phyloP scores from a whole-genome alignment of 148 eudicot species.

The Spergularia marina region DNA sequence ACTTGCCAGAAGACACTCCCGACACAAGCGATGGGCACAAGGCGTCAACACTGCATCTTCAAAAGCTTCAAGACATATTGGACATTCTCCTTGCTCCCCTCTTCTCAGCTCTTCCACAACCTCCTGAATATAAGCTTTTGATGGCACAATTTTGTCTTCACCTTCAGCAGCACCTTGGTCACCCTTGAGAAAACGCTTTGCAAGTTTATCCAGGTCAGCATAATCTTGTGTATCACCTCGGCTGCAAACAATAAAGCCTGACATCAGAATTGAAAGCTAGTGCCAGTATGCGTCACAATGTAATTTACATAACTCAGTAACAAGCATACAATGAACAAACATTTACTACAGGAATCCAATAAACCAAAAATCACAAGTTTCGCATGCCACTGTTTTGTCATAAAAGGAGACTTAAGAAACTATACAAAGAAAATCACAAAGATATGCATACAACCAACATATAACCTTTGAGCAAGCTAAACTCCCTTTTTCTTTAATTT shows the following conservation, averaged over 20 bases:
- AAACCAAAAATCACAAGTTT: background rate
- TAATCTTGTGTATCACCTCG: constrained; percentile 97
- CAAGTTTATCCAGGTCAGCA: constrained; percentile 90
- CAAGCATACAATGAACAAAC: background rate
- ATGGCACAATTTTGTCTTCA: constrained; percentile 57
- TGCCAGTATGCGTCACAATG: constrained; percentile 2
- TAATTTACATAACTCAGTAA: background rate
- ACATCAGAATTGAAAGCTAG: constrained; percentile 21
- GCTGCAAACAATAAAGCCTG: constrained; percentile 41
- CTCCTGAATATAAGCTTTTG: constrained; percentile 86
- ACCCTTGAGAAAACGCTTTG: constrained; percentile 79
- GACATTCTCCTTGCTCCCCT: constrained; percentile 98
- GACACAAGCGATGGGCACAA: constrained; percentile 94
- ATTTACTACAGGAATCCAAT: background rate
- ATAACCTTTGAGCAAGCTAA: background rate
- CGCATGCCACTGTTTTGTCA: background rate
- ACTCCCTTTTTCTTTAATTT: background rate
- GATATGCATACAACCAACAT: background rate
- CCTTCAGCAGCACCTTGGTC: constrained; percentile 53
- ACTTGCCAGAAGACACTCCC: constrained; percentile 94
- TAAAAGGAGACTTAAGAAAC: background rate
- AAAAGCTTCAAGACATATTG: constrained; percentile 97
- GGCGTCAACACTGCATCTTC: constrained; percentile 99
- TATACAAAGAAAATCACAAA: background rate
- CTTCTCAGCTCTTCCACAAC: constrained; percentile 85